A percentile compares a stretch with the other conserved stretches of the same genome.
These are phyloP conservation scores for Ziziphus jujuba DNA, from an alignment of 306 rosid genomes.

Conservation along the genomic window DNA sequence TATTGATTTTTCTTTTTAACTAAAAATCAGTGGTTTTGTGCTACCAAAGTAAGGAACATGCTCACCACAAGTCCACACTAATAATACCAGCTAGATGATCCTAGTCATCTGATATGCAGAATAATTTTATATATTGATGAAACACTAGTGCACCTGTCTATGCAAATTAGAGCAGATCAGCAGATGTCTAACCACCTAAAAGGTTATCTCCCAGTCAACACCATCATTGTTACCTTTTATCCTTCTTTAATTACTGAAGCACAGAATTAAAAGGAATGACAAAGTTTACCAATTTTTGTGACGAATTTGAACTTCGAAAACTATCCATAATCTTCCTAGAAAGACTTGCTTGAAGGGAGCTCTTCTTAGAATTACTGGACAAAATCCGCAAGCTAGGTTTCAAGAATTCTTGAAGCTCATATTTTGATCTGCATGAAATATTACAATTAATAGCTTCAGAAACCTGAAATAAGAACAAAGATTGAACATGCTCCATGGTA, in stretches of 20 bases:
- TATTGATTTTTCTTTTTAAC: neutral
- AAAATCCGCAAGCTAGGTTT: constrained; percentile 93
- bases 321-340: constrained; percentile 52
- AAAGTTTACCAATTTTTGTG: constrained; percentile 54
- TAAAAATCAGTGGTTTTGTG: neutral
- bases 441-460: constrained; percentile 15
- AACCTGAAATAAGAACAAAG: constrained; percentile 3
- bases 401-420: constrained; percentile 86
- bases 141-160: neutral
- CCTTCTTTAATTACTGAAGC: constrained; percentile 11
- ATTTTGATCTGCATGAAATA: constrained; percentile 68
- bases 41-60: constrained; percentile 1
- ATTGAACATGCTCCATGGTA: constrained; percentile 7
- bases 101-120: too few relatives aligned
- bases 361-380: constrained; percentile 46
- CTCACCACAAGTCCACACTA: neutral
- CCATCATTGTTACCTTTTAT: neutral
- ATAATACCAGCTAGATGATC: neutral
- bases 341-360: constrained; percentile 52
- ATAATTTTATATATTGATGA: neutral
- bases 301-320: constrained; percentile 53
- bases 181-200: too few relatives aligned
- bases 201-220: constrained; percentile 14
- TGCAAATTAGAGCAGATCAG: too few relatives aligned
- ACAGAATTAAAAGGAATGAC: constrained; percentile 23